These are phyloP conservation scores for Sanghuangporus weigelae DNA, from an alignment of 1,284 basidiomycete genomes.

Conservation along the genomic window DNA sequence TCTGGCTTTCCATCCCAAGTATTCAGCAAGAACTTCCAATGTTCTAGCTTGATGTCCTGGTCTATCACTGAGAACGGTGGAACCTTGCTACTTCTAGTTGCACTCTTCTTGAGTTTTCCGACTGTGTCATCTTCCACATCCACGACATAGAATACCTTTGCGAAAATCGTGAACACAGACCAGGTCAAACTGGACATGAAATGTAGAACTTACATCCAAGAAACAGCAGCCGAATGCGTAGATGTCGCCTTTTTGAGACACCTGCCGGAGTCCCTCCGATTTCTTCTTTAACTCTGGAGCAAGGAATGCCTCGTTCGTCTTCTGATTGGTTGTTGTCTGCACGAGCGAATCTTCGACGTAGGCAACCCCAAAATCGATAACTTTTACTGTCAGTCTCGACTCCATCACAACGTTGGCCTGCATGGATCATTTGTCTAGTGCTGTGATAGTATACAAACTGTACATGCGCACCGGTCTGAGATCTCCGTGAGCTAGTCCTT, in stretches of 20 bases:
- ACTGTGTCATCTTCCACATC: too few relatives aligned
- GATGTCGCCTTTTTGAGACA: neutral
- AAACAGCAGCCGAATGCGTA: slow-evolving; percentile 10
- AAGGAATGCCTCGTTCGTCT: neutral
- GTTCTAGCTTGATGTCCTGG: too few relatives aligned
- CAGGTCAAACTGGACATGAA: too few relatives aligned
- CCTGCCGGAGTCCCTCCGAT: neutral
- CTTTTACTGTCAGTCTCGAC: neutral
- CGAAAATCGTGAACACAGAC: too few relatives aligned
- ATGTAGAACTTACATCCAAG: neutral
- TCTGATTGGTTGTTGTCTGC: neutral
- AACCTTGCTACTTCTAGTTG: too few relatives aligned
- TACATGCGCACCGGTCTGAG: neutral
- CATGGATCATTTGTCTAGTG: neutral
- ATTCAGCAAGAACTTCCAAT: too few relatives aligned
- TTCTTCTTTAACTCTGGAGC: neutral
- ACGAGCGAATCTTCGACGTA: neutral
- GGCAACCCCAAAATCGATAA: slow-evolving; percentile 9
- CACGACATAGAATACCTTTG: too few relatives aligned
- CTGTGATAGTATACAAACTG: neutral
- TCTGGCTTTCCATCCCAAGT: too few relatives aligned
- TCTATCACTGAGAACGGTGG: too few relatives aligned
- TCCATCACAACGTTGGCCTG: slow-evolving; percentile 6
- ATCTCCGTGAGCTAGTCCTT: slow-evolving; percentile 2
- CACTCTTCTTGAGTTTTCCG: too few relatives aligned